phyloP scores from a whole-genome alignment of 352 stramenopile genomes.

The Elongisporangium undulatum region DNA sequence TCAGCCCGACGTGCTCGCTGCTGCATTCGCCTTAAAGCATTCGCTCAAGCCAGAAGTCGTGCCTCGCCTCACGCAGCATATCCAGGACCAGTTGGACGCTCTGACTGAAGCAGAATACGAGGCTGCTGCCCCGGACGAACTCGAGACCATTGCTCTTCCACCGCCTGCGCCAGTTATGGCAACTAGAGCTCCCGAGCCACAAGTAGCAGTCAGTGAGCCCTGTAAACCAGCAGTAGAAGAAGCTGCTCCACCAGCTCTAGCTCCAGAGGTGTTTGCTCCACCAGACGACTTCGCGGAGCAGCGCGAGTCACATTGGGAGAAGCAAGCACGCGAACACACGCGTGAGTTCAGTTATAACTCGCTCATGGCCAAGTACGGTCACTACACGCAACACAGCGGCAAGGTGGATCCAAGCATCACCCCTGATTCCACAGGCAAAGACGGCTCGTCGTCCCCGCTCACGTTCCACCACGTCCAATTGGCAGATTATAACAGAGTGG shows the following conservation, averaged over 20 bases:
- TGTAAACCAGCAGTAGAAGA: background rate
- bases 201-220: background rate
- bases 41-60: constrained; percentile 42
- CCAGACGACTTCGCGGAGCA: background rate
- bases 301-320: constrained; percentile 1
- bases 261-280: background rate
- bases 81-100: constrained; percentile 49
- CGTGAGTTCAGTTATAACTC: constrained; percentile 68
- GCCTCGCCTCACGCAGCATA: constrained; percentile 46
- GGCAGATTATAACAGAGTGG: constrained; percentile 21
- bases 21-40: constrained; percentile 46
- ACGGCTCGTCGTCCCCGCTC: constrained; percentile 10
- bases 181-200: background rate
- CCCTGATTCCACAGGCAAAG: background rate
- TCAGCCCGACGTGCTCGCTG: constrained; percentile 34
- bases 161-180: background rate
- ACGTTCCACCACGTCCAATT: constrained; percentile 31
- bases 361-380: constrained; percentile 71
- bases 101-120: constrained; percentile 26
- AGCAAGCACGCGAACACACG: constrained; percentile 36
- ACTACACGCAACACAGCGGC: constrained; percentile 63
- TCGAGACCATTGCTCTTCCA: background rate
- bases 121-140: constrained; percentile 9
- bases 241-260: background rate
- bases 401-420: constrained; percentile 32